Evolutionary conservation across 2,329 filamentous ascomycete genomes (phyloP).

Genomic region (Cladosporium velox): DNA sequence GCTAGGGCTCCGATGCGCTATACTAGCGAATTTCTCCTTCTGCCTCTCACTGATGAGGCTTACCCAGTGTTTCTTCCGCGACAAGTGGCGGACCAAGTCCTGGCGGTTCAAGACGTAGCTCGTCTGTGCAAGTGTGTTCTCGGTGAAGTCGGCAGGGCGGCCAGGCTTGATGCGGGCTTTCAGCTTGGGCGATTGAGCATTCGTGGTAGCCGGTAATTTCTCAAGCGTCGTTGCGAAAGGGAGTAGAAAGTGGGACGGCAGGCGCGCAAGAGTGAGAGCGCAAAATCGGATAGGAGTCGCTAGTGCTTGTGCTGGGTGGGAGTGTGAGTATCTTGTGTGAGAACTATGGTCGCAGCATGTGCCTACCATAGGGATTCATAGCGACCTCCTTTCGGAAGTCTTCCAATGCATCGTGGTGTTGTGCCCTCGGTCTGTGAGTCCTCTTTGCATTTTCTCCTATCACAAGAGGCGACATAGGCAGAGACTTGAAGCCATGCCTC

Average conservation of each 20-base stretch:
- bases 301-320: slow-evolving; percentile 59
- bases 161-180: slow-evolving; percentile 23
- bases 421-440: background rate
- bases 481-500: slow-evolving; percentile 37
- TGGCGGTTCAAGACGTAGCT: slow-evolving; percentile 29
- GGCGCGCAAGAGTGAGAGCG: slow-evolving; percentile 45
- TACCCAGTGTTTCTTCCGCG: slow-evolving; percentile 28
- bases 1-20: background rate
- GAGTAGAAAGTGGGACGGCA: slow-evolving; percentile 66
- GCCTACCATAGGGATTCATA: slow-evolving; percentile 65
- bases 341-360: background rate
- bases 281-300: slow-evolving; percentile 62
- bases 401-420: slow-evolving; percentile 41
- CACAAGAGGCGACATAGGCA: slow-evolving; percentile 54
- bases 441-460: slow-evolving; percentile 44
- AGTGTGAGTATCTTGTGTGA: background rate
- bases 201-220: slow-evolving; percentile 52
- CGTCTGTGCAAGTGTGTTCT: slow-evolving; percentile 16
- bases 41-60: slow-evolving; percentile 22
- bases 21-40: slow-evolving; percentile 19
- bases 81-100: slow-evolving; percentile 42
- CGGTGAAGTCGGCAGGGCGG: slow-evolving; percentile 60
- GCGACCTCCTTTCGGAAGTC: slow-evolving; percentile 61
- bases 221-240: slow-evolving; percentile 56
- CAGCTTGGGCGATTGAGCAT: slow-evolving; percentile 20